Conservation (phyloP, 2,329 filamentous ascomycete genomes). For the Clonostachys byssicola region DNA sequence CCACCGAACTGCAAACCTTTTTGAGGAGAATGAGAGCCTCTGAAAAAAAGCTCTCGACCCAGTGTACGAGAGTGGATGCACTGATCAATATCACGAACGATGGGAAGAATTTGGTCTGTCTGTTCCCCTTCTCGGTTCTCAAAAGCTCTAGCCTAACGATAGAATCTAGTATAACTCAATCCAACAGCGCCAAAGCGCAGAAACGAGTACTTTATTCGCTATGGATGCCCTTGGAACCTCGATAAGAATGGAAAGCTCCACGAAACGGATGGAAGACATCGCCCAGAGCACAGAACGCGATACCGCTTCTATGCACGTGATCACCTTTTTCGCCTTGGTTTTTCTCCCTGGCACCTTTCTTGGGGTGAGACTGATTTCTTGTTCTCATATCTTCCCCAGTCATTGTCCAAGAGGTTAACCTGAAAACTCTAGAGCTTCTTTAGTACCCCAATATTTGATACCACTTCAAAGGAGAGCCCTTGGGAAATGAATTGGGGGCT, state of each 20-base stretch:
- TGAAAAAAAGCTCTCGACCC: neutral
- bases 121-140: neutral
- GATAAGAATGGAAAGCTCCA: no score
- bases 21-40: neutral
- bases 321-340: conserved; percentile 6
- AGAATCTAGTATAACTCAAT: neutral
- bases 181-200: neutral
- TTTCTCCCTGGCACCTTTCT: conserved; percentile 6
- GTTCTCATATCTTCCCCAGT: neutral
- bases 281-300: neutral
- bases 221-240: neutral
- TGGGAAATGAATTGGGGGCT: neutral
- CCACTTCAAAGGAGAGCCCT: neutral
- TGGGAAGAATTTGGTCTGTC: neutral
- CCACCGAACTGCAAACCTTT: neutral
- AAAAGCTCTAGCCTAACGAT: neutral
- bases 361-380: neutral
- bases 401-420: neutral
- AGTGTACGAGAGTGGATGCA: neutral
- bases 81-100: neutral
- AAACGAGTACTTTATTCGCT: neutral
- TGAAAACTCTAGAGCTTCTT: neutral
- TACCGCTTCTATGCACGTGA: neutral
- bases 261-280: neutral
- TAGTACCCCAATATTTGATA: neutral